Evolutionary conservation across 805 yeast genomes (phyloP).

Genomic region (Monosporozyma solicola): DNA sequence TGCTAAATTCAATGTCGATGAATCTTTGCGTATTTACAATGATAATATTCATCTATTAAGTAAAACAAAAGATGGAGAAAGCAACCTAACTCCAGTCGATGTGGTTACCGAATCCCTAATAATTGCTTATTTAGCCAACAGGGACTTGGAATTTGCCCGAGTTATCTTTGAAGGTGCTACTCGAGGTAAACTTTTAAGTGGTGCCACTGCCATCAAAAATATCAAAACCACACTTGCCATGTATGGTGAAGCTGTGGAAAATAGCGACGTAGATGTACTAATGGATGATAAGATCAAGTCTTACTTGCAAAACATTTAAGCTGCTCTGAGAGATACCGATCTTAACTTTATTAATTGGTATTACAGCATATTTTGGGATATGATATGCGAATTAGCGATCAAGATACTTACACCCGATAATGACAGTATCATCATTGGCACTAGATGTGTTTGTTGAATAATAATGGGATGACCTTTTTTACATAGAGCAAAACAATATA

Average conservation of each 20-base stretch:
- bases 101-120: constrained; percentile 40
- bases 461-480: no score
- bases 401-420: no score
- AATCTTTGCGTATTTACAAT: constrained; percentile 38
- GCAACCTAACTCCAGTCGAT: constrained; percentile 34
- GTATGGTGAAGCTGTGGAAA: constrained; percentile 44
- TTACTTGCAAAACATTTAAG: constrained; percentile 1
- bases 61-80: constrained; percentile 22
- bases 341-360: background rate
- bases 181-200: constrained; percentile 30
- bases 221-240: constrained; percentile 37
- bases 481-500: no score
- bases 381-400: no score
- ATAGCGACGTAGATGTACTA: constrained; percentile 28
- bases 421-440: no score
- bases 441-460: no score
- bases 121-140: constrained; percentile 34
- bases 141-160: constrained; percentile 47
- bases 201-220: constrained; percentile 34
- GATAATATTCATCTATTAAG: constrained; percentile 35
- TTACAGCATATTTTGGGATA: no score
- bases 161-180: constrained; percentile 42
- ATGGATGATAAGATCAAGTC: constrained; percentile 2
- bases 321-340: background rate
- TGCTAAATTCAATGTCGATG: constrained; percentile 32